Evolutionary conservation across 352 stramenopile species (phyloP), one percentile per base, ranked within the genome.

Genomic region (Plasmopara halstedii): DNA sequence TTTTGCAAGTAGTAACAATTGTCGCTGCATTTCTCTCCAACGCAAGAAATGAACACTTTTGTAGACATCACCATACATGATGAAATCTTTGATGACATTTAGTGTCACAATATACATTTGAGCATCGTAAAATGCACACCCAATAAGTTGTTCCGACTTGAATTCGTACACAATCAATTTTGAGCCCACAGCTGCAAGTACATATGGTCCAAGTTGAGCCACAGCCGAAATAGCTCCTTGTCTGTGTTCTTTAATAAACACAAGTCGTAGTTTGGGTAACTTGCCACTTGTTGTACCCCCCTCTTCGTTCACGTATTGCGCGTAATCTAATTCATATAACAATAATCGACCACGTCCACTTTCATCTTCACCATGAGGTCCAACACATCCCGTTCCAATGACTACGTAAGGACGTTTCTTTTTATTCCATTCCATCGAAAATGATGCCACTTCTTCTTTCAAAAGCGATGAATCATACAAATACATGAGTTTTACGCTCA

Each of bases 121-220:
- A 14, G 80, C 80, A 36, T 94, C 82, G 52, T 91, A 94, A 50
- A 94, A 94, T 0, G 82, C 80, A 41, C 82, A 94, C 1, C 77
- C 80, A 41, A 91, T 75, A 34, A 91, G 61, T 56, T 94, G 79
- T 46, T 89, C 80, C 18, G 76, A 88, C 63, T 94, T 94, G 70
- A 88, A 88, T 45, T 91, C 77, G 55, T 94, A 90, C 59, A 91
- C 77, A 38, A 94, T 94, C 21, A 94, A 63, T 58, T 94, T 94
- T 17, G 83, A 89, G 17, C 82, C 82, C 9, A 94, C 79, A 5
- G 82, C 75, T 0, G 81, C 80, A n/a, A 94, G 51, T 22, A 94
- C 80, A 43, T 91, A 91, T 26, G 78, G 73, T 3, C 82, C 82
- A 6, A 94, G 62, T 47, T 91, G 79, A 0, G 74, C 20, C 1